Evolutionary conservation across 768 basidiomycete genomes (phyloP).

Genomic region (Leccinum truebloodii): DNA sequence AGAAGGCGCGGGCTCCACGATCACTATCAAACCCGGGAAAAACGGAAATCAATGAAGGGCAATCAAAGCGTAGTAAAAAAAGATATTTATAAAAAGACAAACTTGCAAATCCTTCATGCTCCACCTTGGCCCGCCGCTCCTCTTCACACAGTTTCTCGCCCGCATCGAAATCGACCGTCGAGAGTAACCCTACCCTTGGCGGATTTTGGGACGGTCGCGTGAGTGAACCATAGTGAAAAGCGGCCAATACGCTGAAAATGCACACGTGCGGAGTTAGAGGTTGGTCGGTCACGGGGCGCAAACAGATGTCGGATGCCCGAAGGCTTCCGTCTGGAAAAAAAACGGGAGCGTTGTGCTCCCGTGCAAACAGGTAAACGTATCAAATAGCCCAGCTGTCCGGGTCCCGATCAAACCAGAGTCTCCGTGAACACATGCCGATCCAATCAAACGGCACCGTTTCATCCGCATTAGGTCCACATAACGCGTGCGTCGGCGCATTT

Average conservation of each 20-base stretch:
- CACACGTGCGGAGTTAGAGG: neutral
- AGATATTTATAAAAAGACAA: neutral
- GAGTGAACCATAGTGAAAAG: conserved; percentile 75
- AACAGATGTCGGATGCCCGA: conserved; percentile 15
- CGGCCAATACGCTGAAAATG: conserved; percentile 55
- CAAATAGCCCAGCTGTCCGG: conserved; percentile 3
- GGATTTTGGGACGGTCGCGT: conserved; percentile 66
- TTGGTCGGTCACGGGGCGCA: neutral
- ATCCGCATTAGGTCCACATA: conserved; percentile 12
- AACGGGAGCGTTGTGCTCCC: neutral
- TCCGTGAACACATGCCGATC: conserved; percentile 1
- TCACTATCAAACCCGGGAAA: conserved; percentile 30
- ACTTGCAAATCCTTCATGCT: conserved; percentile 32
- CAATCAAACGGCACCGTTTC: neutral
- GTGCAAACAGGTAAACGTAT: neutral
- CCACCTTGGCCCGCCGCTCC: conserved; percentile 36
- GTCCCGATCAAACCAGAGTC: conserved; percentile 1
- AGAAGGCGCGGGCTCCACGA: conserved; percentile 43
- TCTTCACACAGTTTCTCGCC: conserved; percentile 38
- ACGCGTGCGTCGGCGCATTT: neutral
- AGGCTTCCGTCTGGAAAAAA: conserved; percentile 12
- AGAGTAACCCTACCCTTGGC: conserved; percentile 69
- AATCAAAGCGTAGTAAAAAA: neutral
- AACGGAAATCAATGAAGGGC: neutral
- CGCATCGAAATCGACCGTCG: conserved; percentile 65